Percentiles rank a stretch among this genome's conserved stretches.
Conservation (phyloP, 2,329 filamentous ascomycete species). For the Diaporthe velutina region DNA sequence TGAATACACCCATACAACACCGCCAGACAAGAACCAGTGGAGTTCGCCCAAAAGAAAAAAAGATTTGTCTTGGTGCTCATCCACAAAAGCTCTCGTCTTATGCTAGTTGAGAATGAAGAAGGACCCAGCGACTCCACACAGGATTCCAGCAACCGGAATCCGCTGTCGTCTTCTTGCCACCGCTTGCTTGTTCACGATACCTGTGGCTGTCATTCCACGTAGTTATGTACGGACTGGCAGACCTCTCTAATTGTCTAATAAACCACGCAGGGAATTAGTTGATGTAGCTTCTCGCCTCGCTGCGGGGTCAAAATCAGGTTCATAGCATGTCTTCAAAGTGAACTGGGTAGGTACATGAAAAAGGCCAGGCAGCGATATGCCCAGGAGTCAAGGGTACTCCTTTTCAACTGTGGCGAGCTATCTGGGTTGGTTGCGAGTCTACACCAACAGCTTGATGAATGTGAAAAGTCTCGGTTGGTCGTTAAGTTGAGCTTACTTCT, state of each 20-base stretch:
- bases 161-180: not conserved
- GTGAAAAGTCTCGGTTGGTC: not conserved
- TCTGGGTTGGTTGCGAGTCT: not conserved
- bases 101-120: not conserved
- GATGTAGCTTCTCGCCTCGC: not conserved
- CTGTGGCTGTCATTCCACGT: too few species aligned
- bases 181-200: too few species aligned
- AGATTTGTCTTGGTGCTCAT: not conserved
- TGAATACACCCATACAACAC: not conserved
- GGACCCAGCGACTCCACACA: too few species aligned
- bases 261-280: not conserved
- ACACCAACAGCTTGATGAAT: not conserved
- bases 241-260: not conserved
- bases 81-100: not conserved
- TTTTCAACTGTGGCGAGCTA: not conserved
- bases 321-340: not conserved
- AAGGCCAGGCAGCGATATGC: not conserved
- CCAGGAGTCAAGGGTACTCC: not conserved
- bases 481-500: not conserved
- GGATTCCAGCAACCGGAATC: not conserved
- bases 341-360: not conserved
- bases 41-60: too few species aligned
- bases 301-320: too few species aligned
- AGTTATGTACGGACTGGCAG: not conserved
- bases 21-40: not conserved